Evolutionary conservation across 1,284 basidiomycete genomes (phyloP).

Genomic region (Tilletia walkeri): DNA sequence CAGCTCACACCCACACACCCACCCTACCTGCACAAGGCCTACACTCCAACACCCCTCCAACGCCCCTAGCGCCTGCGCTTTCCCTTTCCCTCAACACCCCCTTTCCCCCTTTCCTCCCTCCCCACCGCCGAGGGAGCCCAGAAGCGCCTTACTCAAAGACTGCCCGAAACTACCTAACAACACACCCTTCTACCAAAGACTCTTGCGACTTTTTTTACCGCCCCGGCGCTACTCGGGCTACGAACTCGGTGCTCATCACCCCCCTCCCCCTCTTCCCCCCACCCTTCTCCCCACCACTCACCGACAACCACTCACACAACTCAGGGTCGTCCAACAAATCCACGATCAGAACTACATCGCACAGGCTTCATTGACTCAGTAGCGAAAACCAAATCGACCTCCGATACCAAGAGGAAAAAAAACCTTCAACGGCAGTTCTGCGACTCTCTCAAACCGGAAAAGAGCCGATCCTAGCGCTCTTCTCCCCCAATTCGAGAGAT

Average conservation of each 20-base stretch:
- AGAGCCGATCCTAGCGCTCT: background rate
- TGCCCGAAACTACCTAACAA: no score
- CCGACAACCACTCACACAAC: no score
- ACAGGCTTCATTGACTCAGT: no score
- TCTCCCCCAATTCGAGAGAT: background rate
- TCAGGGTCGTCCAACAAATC: no score
- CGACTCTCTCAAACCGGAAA: background rate
- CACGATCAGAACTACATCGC: no score
- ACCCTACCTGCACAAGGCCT: no score
- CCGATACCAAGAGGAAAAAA: no score
- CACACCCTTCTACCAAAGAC: background rate
- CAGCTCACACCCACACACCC: no score
- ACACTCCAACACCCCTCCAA: no score
- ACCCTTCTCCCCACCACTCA: background rate
- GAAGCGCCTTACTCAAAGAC: slow-evolving; percentile 5
- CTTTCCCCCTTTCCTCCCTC: slow-evolving; percentile 4
- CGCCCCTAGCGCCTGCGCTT: no score
- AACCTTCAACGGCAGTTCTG: background rate
- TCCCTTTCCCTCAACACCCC: background rate
- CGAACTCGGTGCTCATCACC: slow-evolving; percentile 17
- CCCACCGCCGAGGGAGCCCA: slow-evolving; percentile 16
- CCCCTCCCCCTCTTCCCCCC: background rate
- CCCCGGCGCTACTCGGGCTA: slow-evolving; percentile 16
- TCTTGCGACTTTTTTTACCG: background rate
- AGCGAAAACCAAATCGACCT: no score